A percentile compares a stretch with the other conserved stretches of the same genome.
These are phyloP conservation scores for Adansonia gregorii DNA, from an alignment of 441 rosid species.

Conservation along the genomic window DNA sequence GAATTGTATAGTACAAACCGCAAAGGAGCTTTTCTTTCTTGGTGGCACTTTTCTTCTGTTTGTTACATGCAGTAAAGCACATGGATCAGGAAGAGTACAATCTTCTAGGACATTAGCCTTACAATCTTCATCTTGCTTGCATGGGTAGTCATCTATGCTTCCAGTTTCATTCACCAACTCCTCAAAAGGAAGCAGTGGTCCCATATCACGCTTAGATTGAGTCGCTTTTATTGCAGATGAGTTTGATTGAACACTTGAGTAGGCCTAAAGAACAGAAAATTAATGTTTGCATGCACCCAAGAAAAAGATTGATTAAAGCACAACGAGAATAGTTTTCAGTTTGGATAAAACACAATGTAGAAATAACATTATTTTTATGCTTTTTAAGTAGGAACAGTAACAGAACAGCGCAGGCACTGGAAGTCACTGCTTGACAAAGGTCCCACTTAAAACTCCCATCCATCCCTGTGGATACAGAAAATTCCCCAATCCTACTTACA, in stretches of 20 bases:
- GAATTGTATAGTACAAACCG: slow-evolving; percentile 56
- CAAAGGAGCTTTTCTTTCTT: slow-evolving; percentile 52
- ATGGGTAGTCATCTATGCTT: slow-evolving; percentile 36
- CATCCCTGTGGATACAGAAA: not conserved
- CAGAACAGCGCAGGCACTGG: not conserved
- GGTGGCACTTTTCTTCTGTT: slow-evolving; percentile 70
- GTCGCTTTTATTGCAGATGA: slow-evolving; percentile 53
- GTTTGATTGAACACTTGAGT: slow-evolving; percentile 45
- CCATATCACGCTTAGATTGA: slow-evolving; percentile 50
- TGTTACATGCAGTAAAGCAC: slow-evolving; percentile 74
- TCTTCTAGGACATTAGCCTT: slow-evolving; percentile 40
- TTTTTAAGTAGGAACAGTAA: not conserved
- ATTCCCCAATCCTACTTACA: not conserved
- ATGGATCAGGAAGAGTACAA: slow-evolving; percentile 68
- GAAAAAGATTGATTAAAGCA: not conserved
- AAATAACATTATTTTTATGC: slow-evolving; percentile 10
- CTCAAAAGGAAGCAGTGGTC: slow-evolving; percentile 75
- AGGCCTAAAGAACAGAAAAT: slow-evolving; percentile 48
- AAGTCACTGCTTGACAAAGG: slow-evolving; percentile 14
- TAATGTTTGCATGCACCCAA: slow-evolving; percentile 20
- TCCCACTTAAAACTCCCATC: not conserved
- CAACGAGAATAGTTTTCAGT: not conserved
- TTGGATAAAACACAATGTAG: not conserved
- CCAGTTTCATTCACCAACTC: slow-evolving; percentile 57
- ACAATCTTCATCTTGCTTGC: slow-evolving; percentile 47